Percentiles rank a stretch among this genome's conserved stretches.
phyloP scores from a whole-genome alignment of 2,329 filamentous ascomycete species.

The Hyphodiscus sp. region DNA sequence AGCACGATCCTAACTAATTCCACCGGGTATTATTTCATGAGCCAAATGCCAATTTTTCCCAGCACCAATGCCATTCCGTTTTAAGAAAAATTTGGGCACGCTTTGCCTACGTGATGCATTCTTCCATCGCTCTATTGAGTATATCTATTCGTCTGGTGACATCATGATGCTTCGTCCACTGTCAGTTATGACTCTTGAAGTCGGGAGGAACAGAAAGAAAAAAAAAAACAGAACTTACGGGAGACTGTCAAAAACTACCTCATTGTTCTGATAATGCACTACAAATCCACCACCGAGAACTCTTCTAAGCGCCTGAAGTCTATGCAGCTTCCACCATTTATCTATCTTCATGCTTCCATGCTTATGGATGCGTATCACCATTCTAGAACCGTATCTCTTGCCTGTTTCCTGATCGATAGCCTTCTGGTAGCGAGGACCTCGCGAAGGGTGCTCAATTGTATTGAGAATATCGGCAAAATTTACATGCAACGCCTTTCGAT shows the following conservation, averaged over 20 bases:
- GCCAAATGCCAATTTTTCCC: too few relatives aligned
- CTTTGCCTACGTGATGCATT: not conserved
- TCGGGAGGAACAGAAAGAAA: not conserved
- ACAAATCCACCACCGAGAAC: constrained; percentile 56
- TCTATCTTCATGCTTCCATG: constrained; percentile 58
- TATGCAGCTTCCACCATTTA: constrained; percentile 67
- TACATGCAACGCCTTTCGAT: constrained; percentile 59
- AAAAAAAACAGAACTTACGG: constrained; percentile 33
- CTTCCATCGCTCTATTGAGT: not conserved
- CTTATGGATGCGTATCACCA: constrained; percentile 53
- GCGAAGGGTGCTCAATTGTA: constrained; percentile 59
- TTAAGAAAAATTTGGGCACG: not conserved
- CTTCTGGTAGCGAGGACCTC: constrained; percentile 60
- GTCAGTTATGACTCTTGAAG: not conserved
- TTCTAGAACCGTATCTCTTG: constrained; percentile 52
- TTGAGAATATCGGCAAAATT: constrained; percentile 61
- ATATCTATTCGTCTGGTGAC: not conserved
- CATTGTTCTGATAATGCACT: constrained; percentile 56
- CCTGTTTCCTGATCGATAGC: constrained; percentile 56
- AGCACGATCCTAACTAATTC: too few relatives aligned
- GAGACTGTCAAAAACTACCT: constrained; percentile 52
- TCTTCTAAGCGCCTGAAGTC: constrained; percentile 54
- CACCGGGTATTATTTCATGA: too few relatives aligned
- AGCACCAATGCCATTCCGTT: too few relatives aligned
- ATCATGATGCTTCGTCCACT: not conserved